phyloP scores from a whole-genome alignment of 2,329 filamentous ascomycete genomes.

The Clonostachys solani region DNA sequence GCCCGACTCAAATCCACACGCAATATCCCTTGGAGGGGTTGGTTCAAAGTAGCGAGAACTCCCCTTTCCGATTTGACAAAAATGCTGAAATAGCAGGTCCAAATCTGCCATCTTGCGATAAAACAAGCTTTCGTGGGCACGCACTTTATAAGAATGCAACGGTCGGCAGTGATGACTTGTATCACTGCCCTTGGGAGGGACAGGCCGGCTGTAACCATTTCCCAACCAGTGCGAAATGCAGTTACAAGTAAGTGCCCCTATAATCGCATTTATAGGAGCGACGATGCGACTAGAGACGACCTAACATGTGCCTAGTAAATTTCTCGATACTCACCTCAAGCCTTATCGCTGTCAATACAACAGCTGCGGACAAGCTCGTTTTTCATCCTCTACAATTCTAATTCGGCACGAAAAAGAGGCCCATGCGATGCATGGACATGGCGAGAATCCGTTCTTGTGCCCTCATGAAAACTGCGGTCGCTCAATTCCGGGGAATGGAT shows the following conservation, averaged over 20 bases:
- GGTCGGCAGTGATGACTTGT: slow-evolving; percentile 70
- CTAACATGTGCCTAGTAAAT: slow-evolving; percentile 63
- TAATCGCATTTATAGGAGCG: not conserved
- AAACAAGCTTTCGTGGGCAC: slow-evolving; percentile 29
- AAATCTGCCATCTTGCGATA: no score
- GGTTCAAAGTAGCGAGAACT: no score
- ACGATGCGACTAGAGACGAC: not conserved
- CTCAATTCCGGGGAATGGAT: slow-evolving; percentile 76
- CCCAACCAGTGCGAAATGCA: slow-evolving; percentile 95
- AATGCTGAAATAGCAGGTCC: no score
- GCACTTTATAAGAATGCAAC: slow-evolving; percentile 65
- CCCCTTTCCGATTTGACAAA: no score
- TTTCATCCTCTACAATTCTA: slow-evolving; percentile 92
- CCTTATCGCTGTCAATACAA: slow-evolving; percentile 90
- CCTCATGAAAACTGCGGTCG: slow-evolving; percentile 84
- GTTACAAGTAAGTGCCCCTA: slow-evolving; percentile 74
- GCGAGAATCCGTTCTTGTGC: slow-evolving; percentile 88
- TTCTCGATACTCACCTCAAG: slow-evolving; percentile 93
- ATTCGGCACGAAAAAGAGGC: slow-evolving; percentile 94
- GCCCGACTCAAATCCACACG: no score
- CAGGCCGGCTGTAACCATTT: slow-evolving; percentile 75
- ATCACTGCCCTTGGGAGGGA: slow-evolving; percentile 87
- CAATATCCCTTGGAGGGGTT: no score
- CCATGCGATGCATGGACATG: slow-evolving; percentile 92
- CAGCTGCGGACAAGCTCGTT: slow-evolving; percentile 78